phyloP scores from a whole-genome alignment of 1,284 basidiomycete species.

The Cutaneotrichosporon mucoides region DNA sequence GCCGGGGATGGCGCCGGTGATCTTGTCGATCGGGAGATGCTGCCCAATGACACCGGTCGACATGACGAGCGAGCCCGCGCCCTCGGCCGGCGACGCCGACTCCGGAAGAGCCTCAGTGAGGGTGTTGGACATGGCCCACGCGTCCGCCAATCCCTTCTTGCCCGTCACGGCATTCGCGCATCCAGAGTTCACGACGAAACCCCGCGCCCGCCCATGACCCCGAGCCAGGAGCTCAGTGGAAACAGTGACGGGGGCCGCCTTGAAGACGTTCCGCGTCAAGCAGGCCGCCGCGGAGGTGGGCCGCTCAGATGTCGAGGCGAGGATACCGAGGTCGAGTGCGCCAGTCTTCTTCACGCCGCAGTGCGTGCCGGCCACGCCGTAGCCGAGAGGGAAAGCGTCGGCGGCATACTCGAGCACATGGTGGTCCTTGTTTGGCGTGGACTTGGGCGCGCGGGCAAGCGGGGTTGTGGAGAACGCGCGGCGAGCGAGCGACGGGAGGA shows the following conservation, averaged over 20 bases:
- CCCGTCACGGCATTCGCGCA: constrained; percentile 96
- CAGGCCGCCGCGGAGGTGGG: constrained; percentile 70
- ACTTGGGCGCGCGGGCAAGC: constrained; percentile 19
- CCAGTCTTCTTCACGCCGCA: constrained; percentile 76
- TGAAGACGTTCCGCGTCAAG: constrained; percentile 94
- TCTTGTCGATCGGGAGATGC: constrained; percentile 77
- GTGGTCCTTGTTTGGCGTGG: constrained; percentile 43
- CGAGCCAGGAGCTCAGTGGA: constrained; percentile 67
- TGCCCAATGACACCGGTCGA: constrained; percentile 98
- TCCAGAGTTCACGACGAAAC: constrained; percentile 87
- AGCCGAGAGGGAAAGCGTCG: constrained; percentile 56
- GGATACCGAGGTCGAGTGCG: constrained; percentile 75
- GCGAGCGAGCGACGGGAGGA: constrained; percentile 13
- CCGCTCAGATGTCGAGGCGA: constrained; percentile 62
- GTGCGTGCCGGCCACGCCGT: constrained; percentile 66
- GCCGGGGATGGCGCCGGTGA: constrained; percentile 52
- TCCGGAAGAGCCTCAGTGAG: constrained; percentile 56
- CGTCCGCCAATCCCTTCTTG: constrained; percentile 78
- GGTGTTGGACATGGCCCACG: constrained; percentile 75
- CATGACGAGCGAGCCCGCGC: constrained; percentile 73
- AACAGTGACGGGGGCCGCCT: constrained; percentile 89
- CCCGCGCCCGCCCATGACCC: constrained; percentile 66
- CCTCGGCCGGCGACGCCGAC: constrained; percentile 30
- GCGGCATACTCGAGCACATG: constrained; percentile 41
- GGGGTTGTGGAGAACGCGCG: constrained; percentile 23